Evolutionary conservation across 371 early-diverging fungal species (phyloP), one percentile per base, ranked within the genome.

Genomic region (Mortierella sp.): DNA sequence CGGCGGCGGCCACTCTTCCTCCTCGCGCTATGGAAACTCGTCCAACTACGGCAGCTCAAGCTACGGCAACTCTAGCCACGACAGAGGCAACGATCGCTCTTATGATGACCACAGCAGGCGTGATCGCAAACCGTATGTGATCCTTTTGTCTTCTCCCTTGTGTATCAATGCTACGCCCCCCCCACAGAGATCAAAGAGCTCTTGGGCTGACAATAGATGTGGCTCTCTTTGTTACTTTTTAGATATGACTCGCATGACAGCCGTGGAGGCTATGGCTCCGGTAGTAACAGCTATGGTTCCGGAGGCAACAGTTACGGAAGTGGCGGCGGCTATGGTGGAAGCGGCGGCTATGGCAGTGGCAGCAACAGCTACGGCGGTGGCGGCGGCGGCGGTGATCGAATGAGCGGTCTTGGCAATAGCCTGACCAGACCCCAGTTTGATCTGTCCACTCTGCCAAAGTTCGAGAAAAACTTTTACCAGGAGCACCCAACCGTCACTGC

Each of bases 401-500:
- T 86, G 88, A 72, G 81, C 58, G 78, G 80, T 55, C 83, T 90
- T 7, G 92, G 92, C 31, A 77, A 80, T 31, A 80, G 78, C 46
- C 80, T 92, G 24, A 76, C 81, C 45, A 81, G 79, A 13, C 90
- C 90, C 29, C 82, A 90, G 60, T 96, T 94, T 93, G 90, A 91
- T 67, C 48, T 84, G 10, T 50, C 67, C 13, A 66, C 86, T 50
- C 83, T 95, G 7, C 92, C 90, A 10, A 85, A 82, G 56, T 95
- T 97, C 68, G 95, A 95, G 78, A 97, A 97, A 84, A 92, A 96
- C 83, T 99, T 99, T 77, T 96, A 98, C 78, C 85, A 85, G 50
- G 98, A 89, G 74, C 79, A 90, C 61, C 80, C 86, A 51, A 57
- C 63, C 19, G 92, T 93, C 16, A 81, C 91, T 13, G 79, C 78